These are phyloP conservation scores for Plenodomus tracheiphilus DNA, from an alignment of 2,329 filamentous ascomycete species.

Conservation along the genomic window DNA sequence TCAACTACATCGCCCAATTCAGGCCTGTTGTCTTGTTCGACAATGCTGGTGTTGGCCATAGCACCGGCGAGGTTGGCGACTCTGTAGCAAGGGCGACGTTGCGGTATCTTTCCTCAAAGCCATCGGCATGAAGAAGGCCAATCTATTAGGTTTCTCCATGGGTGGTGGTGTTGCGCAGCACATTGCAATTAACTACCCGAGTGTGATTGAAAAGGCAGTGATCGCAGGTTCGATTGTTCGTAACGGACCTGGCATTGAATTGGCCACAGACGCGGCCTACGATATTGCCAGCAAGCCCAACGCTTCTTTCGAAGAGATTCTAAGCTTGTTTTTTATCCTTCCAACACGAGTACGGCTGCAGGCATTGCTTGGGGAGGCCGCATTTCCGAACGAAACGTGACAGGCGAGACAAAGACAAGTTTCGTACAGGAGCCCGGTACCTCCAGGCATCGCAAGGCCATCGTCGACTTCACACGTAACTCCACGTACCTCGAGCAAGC, in stretches of 20 bases:
- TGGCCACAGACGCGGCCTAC: conserved; percentile 20
- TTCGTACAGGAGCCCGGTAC: background rate
- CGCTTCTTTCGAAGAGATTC: background rate
- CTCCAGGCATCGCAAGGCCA: background rate
- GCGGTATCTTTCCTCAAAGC: conserved; percentile 28
- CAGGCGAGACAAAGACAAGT: background rate
- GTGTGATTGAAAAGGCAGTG: conserved; percentile 48
- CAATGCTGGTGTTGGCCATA: conserved; percentile 54
- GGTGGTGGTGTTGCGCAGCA: conserved; percentile 54
- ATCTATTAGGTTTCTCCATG: conserved; percentile 57
- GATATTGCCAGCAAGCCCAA: conserved; percentile 3
- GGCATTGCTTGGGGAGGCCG: conserved; percentile 5
- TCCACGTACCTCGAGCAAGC: background rate
- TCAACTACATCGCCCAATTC: conserved; percentile 50
- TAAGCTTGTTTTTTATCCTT: conserved; percentile 13
- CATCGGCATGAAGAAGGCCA: conserved; percentile 43
- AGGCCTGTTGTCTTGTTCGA: conserved; percentile 54
- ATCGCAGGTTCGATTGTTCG: conserved; percentile 53
- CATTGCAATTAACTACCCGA: conserved; percentile 44
- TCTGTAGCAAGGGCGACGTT: conserved; percentile 41
- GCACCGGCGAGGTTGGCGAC: conserved; percentile 49
- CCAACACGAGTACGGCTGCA: conserved; percentile 8
- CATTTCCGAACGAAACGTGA: conserved; percentile 1
- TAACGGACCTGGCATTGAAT: too few species aligned
- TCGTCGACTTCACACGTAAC: background rate